These are phyloP conservation scores for Boletus bicolor DNA, from an alignment of 768 basidiomycete species.

Conservation along the genomic window DNA sequence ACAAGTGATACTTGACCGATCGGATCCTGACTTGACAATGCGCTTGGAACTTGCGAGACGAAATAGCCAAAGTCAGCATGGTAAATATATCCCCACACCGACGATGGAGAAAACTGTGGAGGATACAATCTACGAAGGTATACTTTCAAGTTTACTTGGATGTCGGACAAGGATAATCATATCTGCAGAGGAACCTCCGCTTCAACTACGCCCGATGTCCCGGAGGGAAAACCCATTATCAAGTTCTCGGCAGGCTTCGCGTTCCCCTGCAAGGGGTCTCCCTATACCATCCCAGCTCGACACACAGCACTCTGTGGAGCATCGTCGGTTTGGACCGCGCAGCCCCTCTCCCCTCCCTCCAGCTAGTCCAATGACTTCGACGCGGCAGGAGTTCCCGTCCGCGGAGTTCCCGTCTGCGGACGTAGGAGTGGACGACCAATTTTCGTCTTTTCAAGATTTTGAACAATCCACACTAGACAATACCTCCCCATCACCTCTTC, in stretches of 20 bases:
- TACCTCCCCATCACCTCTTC: constrained; percentile 48
- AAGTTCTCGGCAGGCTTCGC: constrained; percentile 46
- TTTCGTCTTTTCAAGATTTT: constrained; percentile 25
- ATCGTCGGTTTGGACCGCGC: constrained; percentile 71
- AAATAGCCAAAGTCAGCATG: constrained; percentile 78
- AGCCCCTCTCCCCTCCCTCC: constrained; percentile 67
- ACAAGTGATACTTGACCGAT: constrained; percentile 50
- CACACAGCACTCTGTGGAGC: constrained; percentile 50
- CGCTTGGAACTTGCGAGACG: constrained; percentile 78
- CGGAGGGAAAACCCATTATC: constrained; percentile 44
- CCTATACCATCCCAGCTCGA: constrained; percentile 38
- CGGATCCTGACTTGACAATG: constrained; percentile 73
- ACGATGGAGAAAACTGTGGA: constrained; percentile 49
- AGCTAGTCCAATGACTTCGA: constrained; percentile 35
- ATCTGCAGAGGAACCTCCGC: constrained; percentile 56
- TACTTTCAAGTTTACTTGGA: constrained; percentile 12
- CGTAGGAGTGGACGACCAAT: constrained; percentile 44
- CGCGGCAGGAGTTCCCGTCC: constrained; percentile 36
- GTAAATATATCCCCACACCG: constrained; percentile 38
- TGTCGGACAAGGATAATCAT: constrained; percentile 1
- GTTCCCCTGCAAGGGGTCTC: constrained; percentile 34
- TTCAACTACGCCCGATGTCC: constrained; percentile 52
- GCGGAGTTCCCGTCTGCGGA: constrained; percentile 45
- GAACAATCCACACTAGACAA: constrained; percentile 28
- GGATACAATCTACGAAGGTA: constrained; percentile 79